These are phyloP conservation scores for Ogataea haglerorum DNA, from an alignment of 805 yeast genomes.

Conservation along the genomic window DNA sequence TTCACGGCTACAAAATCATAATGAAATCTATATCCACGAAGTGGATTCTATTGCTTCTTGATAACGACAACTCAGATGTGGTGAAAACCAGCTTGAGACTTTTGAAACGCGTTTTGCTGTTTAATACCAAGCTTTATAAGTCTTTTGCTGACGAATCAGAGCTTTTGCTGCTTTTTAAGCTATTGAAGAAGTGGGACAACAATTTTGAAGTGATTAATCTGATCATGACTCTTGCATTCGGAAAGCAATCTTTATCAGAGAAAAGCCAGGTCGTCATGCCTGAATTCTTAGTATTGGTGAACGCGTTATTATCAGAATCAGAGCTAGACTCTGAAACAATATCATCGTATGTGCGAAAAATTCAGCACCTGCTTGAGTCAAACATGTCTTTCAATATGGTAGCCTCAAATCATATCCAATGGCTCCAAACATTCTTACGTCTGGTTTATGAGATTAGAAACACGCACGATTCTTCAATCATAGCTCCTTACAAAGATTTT, in stretches of 20 bases:
- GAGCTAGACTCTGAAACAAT: not conserved
- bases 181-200: conserved; percentile 46
- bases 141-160: conserved; percentile 54
- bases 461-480: not conserved
- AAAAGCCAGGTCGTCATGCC: conserved; percentile 18
- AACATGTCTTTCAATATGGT: conserved; percentile 38
- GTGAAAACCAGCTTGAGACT: conserved; percentile 40
- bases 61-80: conserved; percentile 38
- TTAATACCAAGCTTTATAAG: conserved; percentile 27
- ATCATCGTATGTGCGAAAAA: no score
- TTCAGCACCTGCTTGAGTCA: no score
- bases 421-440: not conserved
- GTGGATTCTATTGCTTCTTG: conserved; percentile 57
- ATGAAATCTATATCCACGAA: conserved; percentile 58
- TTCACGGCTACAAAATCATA: conserved; percentile 34
- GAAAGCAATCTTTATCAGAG: conserved; percentile 25
- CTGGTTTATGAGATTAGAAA: not conserved
- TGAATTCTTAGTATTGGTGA: conserved; percentile 1
- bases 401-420: not conserved
- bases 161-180: conserved; percentile 42
- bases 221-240: conserved; percentile 46
- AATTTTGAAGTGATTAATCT: conserved; percentile 42
- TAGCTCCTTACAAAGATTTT: not conserved
- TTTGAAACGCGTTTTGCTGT: conserved; percentile 45
- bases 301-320: not conserved